These are phyloP conservation scores for Prunus mira DNA, from an alignment of 306 rosid species.

Conservation along the genomic window DNA sequence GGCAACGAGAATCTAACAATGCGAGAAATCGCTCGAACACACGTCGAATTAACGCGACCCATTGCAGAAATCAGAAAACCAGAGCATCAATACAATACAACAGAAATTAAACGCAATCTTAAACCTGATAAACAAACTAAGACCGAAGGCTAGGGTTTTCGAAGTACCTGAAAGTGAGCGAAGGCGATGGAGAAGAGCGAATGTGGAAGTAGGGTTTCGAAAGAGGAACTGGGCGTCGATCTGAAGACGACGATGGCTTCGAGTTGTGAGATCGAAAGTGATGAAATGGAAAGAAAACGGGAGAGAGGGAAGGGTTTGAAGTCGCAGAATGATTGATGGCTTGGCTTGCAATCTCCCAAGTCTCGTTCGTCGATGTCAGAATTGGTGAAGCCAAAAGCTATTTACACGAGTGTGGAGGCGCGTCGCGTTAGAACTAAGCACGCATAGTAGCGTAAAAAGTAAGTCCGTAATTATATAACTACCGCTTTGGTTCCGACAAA, in stretches of 20 bases:
- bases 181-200: neutral
- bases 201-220: neutral
- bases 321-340: neutral
- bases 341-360: neutral
- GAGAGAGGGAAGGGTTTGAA: neutral
- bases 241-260: neutral
- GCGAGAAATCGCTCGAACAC: neutral
- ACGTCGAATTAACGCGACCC: neutral
- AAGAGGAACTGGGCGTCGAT: neutral
- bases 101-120: neutral
- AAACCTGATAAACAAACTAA: neutral
- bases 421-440: neutral
- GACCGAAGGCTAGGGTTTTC: neutral
- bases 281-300: neutral
- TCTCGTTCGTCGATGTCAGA: neutral
- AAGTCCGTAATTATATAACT: neutral
- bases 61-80: neutral
- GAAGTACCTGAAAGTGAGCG: neutral
- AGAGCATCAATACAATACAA: neutral
- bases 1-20: neutral
- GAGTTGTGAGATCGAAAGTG: neutral
- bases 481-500: neutral
- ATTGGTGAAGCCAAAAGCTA: neutral
- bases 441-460: neutral
- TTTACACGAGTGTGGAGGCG: neutral